These are phyloP conservation scores for Macrophomina phaseolina DNA, from an alignment of 2,329 filamentous ascomycete genomes.

Conservation along the genomic window DNA sequence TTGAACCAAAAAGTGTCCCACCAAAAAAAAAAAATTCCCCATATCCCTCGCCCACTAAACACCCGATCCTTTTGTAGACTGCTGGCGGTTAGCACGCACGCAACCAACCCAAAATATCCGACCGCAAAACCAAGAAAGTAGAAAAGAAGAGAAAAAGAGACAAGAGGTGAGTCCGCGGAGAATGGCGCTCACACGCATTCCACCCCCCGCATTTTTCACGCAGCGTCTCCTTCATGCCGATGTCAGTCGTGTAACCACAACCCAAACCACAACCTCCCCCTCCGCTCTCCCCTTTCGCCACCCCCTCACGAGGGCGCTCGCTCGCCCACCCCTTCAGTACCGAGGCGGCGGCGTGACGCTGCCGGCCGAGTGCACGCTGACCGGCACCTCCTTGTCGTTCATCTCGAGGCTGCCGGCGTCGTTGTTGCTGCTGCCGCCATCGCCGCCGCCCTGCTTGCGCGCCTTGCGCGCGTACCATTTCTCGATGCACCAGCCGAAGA, in stretches of 20 bases:
- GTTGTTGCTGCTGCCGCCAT: slow-evolving; percentile 28
- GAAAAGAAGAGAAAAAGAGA: too few relatives aligned
- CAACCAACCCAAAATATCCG: too few relatives aligned
- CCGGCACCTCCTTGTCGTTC: slow-evolving; percentile 19
- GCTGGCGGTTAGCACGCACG: too few relatives aligned
- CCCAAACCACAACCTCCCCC: background rate
- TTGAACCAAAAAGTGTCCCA: background rate
- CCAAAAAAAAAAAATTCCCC: too few relatives aligned
- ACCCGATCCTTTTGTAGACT: background rate
- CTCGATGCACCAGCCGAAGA: slow-evolving; percentile 45
- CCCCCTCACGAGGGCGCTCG: background rate
- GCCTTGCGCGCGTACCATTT: slow-evolving; percentile 42
- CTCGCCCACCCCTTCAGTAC: background rate
- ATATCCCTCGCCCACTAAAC: background rate
- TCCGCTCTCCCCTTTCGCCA: too few relatives aligned
- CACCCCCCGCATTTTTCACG: background rate
- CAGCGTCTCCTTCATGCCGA: background rate
- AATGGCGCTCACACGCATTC: too few relatives aligned
- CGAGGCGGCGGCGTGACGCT: slow-evolving; percentile 9
- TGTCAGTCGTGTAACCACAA: background rate
- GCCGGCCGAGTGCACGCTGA: slow-evolving; percentile 12
- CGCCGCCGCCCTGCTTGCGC: slow-evolving; percentile 37
- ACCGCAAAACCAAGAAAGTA: too few relatives aligned
- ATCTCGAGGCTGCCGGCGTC: slow-evolving; percentile 29
- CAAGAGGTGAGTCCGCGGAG: too few relatives aligned